Base-by-base conservation (phyloP, 129 eudicot species). In the Flaveria linearis region DNA sequence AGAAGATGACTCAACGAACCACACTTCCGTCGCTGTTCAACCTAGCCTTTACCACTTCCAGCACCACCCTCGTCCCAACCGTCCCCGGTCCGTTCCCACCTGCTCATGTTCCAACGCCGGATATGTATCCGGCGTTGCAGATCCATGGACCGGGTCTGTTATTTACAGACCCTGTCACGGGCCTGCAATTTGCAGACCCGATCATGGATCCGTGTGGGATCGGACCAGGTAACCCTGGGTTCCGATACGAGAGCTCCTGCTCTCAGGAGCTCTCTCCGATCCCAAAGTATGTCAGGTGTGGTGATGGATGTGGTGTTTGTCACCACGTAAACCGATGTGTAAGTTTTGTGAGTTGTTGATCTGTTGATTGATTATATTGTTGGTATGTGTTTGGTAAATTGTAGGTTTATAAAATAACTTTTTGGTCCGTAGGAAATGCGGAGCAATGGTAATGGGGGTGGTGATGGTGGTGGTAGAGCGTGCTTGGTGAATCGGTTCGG, bases 361-460 rank as follows among this genome's bases (percentile, higher is more conserved):
- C 8, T 51, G 58, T 52, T 52, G 22, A n/a, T 3, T 45, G 13
- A 45, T 45, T 12, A 45, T 49, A 2, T n/a, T 9, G 22, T 4
- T 52, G 0, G 16, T 15, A 51, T n/a, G 20, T 51, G 56, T 51
- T 16, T 51, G 56, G 16, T 49, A 12, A 49, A 8, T 52, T n/a
- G 58, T 52, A n/a, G 17, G 7, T 52, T 52, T 9, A 5, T 52
- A 1, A 52, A 52, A 7, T 20, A n/a, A 52, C 1, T n/a, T 45
- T 52, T 16, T 52, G 33, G 16, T 62, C 23, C 30, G 51, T 75
- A 89, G 91, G 87, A 87, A 67, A 89, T 82, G 66, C 75, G 86
- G 57, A 68, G 81, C 28, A 69, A 51, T 58, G 88, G 90, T 20
- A 20, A 20, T 12, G 85, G 81, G n/a, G n/a, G n/a, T n/a, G 75